Conservation (phyloP, 129 eudicot genomes). For the Lactuca saligna region DNA sequence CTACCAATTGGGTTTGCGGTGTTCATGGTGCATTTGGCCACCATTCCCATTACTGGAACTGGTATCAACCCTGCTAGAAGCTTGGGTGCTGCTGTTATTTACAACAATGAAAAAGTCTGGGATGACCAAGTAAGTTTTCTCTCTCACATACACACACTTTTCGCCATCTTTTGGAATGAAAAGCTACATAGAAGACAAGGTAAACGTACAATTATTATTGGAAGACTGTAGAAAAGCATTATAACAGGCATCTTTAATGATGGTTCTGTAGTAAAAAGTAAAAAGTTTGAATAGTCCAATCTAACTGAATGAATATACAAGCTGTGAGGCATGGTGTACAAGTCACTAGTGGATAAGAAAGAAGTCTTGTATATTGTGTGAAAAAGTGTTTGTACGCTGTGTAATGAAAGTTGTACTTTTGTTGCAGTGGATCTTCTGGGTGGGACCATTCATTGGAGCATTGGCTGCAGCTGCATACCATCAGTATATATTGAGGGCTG, state of each 20-base stretch:
- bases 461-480: conserved; percentile 93
- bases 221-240: not conserved
- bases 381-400: not conserved
- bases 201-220: not conserved
- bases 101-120: conserved; percentile 45
- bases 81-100: conserved; percentile 48
- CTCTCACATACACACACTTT: not conserved
- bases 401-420: conserved; percentile 20
- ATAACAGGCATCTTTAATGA: not conserved
- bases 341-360: not conserved
- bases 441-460: conserved; percentile 91
- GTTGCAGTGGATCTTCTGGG: conserved; percentile 88
- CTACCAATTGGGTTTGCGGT: conserved; percentile 50
- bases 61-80: conserved; percentile 58
- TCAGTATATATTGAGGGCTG: conserved; percentile 87
- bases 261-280: not conserved
- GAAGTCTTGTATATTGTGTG: conserved; percentile 2
- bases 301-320: not conserved
- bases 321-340: not conserved
- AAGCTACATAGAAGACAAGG: not conserved
- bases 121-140: conserved; percentile 43
- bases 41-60: conserved; percentile 52
- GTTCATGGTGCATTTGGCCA: conserved; percentile 53
- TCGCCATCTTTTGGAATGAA: not conserved
- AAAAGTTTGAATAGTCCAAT: not conserved